Percentiles rank a stretch among this genome's conserved stretches.
Evolutionary conservation across 1,139 yeast genomes (phyloP).

Genomic region (Nakaseomyces delphensis): DNA sequence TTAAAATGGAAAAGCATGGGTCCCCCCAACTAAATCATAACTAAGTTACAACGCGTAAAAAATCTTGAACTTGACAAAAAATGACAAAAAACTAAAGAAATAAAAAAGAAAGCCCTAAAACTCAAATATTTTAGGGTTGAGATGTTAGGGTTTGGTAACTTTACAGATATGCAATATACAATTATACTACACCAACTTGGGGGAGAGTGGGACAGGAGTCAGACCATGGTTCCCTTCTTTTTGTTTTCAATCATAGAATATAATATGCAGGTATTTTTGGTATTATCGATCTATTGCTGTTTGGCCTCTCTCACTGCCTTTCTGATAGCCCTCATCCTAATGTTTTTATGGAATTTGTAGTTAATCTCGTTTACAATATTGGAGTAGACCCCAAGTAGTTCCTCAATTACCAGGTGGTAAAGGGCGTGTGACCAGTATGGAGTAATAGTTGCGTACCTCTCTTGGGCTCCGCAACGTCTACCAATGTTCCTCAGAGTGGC

Average conservation of each 20-base stretch:
- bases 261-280: neutral
- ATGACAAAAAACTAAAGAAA: neutral
- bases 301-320: slow-evolving; percentile 51
- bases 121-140: neutral
- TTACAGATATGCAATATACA: no score
- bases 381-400: slow-evolving; percentile 74
- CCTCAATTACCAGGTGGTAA: slow-evolving; percentile 77
- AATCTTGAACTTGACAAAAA: neutral
- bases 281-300: slow-evolving; percentile 12
- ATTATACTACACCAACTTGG: no score
- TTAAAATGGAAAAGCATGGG: no score
- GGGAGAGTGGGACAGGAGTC: no score
- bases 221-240: slow-evolving; percentile 1
- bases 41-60: neutral
- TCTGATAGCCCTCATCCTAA: slow-evolving; percentile 72
- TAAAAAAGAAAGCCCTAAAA: neutral
- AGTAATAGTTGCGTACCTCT: slow-evolving; percentile 73
- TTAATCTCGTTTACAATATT: slow-evolving; percentile 60
- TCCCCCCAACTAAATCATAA: no score
- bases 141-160: neutral
- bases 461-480: slow-evolving; percentile 87
- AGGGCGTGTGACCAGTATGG: slow-evolving; percentile 95
- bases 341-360: slow-evolving; percentile 66
- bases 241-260: neutral
- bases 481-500: slow-evolving; percentile 64